These are phyloP conservation scores for Orbilia brochopaga DNA, from an alignment of 2,329 filamentous ascomycete species.

Conservation along the genomic window DNA sequence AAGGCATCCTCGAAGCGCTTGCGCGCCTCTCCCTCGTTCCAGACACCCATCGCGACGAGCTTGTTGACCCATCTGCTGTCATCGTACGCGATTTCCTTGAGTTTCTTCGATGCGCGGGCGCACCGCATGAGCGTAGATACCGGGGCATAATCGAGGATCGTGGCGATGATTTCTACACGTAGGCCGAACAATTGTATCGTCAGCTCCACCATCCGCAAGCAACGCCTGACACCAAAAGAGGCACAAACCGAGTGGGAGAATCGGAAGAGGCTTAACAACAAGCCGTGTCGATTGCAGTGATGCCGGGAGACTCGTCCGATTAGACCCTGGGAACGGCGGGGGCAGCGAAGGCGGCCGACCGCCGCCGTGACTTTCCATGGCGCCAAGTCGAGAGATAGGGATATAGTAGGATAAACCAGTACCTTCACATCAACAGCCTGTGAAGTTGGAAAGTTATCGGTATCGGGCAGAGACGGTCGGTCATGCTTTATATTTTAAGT, in stretches of 20 bases:
- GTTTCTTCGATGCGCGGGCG: slow-evolving; percentile 79
- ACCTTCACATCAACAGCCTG: slow-evolving; percentile 2
- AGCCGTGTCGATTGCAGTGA: slow-evolving; percentile 35
- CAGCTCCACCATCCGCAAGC: background rate
- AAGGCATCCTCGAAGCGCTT: slow-evolving; percentile 77
- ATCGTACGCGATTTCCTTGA: slow-evolving; percentile 99
- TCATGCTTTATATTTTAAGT: slow-evolving; percentile 8
- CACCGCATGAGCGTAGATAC: slow-evolving; percentile 83
- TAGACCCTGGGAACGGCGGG: slow-evolving; percentile 44
- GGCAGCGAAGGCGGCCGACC: slow-evolving; percentile 32
- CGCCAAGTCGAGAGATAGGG: background rate
- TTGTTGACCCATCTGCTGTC: slow-evolving; percentile 92
- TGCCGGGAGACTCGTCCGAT: slow-evolving; percentile 29
- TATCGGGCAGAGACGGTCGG: slow-evolving; percentile 5
- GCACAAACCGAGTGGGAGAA: slow-evolving; percentile 33
- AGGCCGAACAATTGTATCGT: slow-evolving; percentile 28
- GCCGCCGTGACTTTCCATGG: slow-evolving; percentile 31
- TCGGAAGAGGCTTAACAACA: slow-evolving; percentile 39
- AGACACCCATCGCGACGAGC: slow-evolving; percentile 83
- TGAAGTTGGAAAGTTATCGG: background rate
- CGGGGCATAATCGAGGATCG: slow-evolving; percentile 87
- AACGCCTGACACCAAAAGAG: background rate
- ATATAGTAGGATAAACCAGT: background rate
- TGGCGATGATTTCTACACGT: slow-evolving; percentile 79
- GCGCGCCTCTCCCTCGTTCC: slow-evolving; percentile 87